Percentiles rank a stretch among this genome's conserved stretches.
Conservation (phyloP, 495 filamentous ascomycete genomes). For the Cenococcum geophilum region DNA sequence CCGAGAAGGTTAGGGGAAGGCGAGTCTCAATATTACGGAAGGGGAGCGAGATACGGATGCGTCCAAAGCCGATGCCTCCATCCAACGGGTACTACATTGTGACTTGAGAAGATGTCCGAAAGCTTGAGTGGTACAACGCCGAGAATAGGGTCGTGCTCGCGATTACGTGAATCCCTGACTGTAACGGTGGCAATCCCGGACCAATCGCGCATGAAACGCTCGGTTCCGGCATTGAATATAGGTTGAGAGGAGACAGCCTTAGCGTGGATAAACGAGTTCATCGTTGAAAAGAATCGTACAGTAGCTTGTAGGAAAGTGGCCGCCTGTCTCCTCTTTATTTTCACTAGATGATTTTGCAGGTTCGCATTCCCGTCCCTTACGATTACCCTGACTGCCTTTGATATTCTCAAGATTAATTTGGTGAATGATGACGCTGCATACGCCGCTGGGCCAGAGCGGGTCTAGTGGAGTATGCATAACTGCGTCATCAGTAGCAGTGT, state of each 20-base stretch:
- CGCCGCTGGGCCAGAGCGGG: conserved; percentile 85
- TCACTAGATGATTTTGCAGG: conserved; percentile 85
- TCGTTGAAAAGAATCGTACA: conserved; percentile 89
- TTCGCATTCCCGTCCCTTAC: conserved; percentile 77
- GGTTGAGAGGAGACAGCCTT: conserved; percentile 91
- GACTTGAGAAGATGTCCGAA: conserved; percentile 76
- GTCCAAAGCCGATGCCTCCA: conserved; percentile 73
- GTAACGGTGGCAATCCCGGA: conserved; percentile 78
- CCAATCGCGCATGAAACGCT: conserved; percentile 94
- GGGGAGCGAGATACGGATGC: conserved; percentile 80
- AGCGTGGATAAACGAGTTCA: conserved; percentile 79
- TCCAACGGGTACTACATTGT: conserved; percentile 63
- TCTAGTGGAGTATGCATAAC: conserved; percentile 87
- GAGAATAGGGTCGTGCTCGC: conserved; percentile 90
- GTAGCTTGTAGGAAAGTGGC: conserved; percentile 76
- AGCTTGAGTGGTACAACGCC: conserved; percentile 84
- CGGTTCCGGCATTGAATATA: conserved; percentile 94
- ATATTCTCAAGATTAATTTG: conserved; percentile 87
- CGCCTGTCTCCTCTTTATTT: conserved; percentile 69
- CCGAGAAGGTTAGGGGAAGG: conserved; percentile 77
- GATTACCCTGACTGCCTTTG: conserved; percentile 62
- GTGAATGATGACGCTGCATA: conserved; percentile 77
- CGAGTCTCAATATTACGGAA: conserved; percentile 81
- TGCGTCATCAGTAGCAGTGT: conserved; percentile 69
- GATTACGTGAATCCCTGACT: conserved; percentile 78